Evolutionary conservation across 768 basidiomycete species (phyloP).

Genomic region (Boletus rubescentipes): DNA sequence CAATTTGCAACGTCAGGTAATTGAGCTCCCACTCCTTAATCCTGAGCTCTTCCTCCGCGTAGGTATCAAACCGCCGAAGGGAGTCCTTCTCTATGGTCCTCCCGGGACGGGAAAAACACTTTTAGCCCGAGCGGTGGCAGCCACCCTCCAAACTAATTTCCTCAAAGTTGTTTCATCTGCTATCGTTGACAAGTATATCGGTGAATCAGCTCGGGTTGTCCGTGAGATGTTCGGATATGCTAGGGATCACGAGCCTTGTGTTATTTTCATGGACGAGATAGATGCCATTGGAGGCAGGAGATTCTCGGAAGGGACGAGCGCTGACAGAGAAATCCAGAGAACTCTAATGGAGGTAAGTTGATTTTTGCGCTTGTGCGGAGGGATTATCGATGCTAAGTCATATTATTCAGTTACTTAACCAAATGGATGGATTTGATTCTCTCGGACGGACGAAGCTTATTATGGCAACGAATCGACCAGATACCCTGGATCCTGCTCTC

Average conservation of each 20-base stretch:
- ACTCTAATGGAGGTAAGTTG: slow-evolving; percentile 89
- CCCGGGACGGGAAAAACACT: slow-evolving; percentile 97
- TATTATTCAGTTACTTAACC: slow-evolving; percentile 78
- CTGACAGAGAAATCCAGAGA: slow-evolving; percentile 97
- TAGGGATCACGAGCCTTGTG: slow-evolving; percentile 95
- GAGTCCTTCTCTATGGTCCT: slow-evolving; percentile 93
- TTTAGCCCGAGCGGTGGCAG: slow-evolving; percentile 93
- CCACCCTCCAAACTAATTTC: slow-evolving; percentile 93
- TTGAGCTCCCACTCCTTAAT: slow-evolving; percentile 91
- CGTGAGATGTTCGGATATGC: slow-evolving; percentile 99
- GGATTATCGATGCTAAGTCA: not conserved
- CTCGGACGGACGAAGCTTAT: slow-evolving; percentile 94
- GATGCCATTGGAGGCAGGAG: slow-evolving; percentile 94
- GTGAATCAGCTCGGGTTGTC: slow-evolving; percentile 93
- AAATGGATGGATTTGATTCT: slow-evolving; percentile 99
- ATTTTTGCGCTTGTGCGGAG: not conserved
- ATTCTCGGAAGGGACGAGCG: slow-evolving; percentile 94
- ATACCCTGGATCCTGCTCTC: slow-evolving; percentile 95
- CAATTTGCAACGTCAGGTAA: slow-evolving; percentile 56
- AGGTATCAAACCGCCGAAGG: slow-evolving; percentile 95
- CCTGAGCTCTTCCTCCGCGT: slow-evolving; percentile 95
- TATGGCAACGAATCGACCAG: slow-evolving; percentile 99
- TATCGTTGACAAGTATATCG: slow-evolving; percentile 98
- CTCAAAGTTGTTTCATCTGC: slow-evolving; percentile 98
- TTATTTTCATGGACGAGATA: slow-evolving; percentile 98